These are phyloP conservation scores for Arctium minus DNA, from an alignment of 129 eudicot species.

Conservation along the genomic window DNA sequence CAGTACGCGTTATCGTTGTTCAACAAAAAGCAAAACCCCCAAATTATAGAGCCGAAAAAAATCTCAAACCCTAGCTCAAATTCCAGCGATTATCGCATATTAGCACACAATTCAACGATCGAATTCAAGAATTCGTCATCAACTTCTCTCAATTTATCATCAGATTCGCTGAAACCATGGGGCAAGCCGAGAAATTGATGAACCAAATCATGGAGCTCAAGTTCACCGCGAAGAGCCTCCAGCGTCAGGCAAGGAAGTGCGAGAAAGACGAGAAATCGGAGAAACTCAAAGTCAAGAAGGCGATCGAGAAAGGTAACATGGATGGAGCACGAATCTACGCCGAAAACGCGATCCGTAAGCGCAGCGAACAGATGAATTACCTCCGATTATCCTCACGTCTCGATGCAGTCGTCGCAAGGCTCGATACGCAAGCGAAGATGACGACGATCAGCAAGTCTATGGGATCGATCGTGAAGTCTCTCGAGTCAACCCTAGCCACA, in stretches of 20 bases:
- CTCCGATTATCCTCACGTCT: conserved; percentile 81
- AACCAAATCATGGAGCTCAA: conserved; percentile 93
- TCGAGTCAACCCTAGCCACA: conserved; percentile 61
- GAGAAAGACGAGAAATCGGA: conserved; percentile 89
- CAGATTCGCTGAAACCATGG: conserved; percentile 39
- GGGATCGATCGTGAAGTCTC: conserved; percentile 74
- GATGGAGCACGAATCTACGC: conserved; percentile 94
- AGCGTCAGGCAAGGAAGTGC: conserved; percentile 79
- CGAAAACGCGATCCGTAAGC: conserved; percentile 91
- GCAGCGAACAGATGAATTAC: conserved; percentile 88
- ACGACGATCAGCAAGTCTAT: conserved; percentile 61
- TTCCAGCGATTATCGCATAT: background rate
- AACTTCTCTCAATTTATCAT: background rate
- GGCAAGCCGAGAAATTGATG: conserved; percentile 89
- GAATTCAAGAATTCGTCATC: background rate
- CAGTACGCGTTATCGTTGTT: background rate
- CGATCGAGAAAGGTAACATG: conserved; percentile 87
- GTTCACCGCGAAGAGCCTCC: conserved; percentile 76
- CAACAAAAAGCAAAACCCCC: background rate
- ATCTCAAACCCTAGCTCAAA: conserved; percentile 31
- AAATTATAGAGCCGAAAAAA: background rate
- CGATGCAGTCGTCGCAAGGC: conserved; percentile 83
- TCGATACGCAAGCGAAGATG: conserved; percentile 93
- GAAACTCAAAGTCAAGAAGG: conserved; percentile 76
- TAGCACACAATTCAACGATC: conserved; percentile 11